Percentiles rank a stretch among this genome's conserved stretches.
Conservation (phyloP, 208 protist genomes). For the Trypanosoma boissoni region DNA sequence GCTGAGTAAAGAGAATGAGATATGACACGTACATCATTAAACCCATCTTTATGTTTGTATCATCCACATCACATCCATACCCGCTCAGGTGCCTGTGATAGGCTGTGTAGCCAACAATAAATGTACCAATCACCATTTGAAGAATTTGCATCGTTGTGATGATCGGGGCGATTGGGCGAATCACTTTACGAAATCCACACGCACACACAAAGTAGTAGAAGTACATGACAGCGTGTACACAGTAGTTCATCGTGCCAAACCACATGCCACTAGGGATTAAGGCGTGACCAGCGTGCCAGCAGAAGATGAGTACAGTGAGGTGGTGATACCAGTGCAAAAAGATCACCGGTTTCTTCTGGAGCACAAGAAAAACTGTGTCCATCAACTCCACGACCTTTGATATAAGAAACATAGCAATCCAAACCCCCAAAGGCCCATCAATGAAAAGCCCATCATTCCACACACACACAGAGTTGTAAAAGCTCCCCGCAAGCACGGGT, state of each 20-base stretch:
- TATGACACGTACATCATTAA: slow-evolving; percentile 91
- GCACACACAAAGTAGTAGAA: slow-evolving; percentile 86
- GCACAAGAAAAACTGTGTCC: slow-evolving; percentile 69
- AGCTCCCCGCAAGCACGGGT: slow-evolving; percentile 22
- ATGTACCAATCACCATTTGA: slow-evolving; percentile 91
- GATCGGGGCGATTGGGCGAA: slow-evolving; percentile 68
- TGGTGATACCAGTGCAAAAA: slow-evolving; percentile 94
- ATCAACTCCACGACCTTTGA: slow-evolving; percentile 77
- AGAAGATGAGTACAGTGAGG: slow-evolving; percentile 89
- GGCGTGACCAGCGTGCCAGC: slow-evolving; percentile 77
- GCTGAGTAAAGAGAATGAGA: slow-evolving; percentile 85
- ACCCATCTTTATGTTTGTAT: slow-evolving; percentile 46
- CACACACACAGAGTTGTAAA: slow-evolving; percentile 51
- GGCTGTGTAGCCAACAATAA: slow-evolving; percentile 63
- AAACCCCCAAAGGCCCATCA: slow-evolving; percentile 56
- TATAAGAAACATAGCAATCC: slow-evolving; percentile 53
- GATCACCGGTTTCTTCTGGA: slow-evolving; percentile 77
- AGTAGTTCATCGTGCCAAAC: slow-evolving; percentile 92
- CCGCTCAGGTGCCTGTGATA: slow-evolving; percentile 1
- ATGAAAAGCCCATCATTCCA: slow-evolving; percentile 53
- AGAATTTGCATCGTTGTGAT: slow-evolving; percentile 86
- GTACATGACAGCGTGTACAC: slow-evolving; percentile 94
- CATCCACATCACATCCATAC: slow-evolving; percentile 34
- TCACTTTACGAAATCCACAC: slow-evolving; percentile 36
- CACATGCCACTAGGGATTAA: slow-evolving; percentile 50